Conservation (phyloP, 129 eudicot genomes). For the Arctium minus region DNA sequence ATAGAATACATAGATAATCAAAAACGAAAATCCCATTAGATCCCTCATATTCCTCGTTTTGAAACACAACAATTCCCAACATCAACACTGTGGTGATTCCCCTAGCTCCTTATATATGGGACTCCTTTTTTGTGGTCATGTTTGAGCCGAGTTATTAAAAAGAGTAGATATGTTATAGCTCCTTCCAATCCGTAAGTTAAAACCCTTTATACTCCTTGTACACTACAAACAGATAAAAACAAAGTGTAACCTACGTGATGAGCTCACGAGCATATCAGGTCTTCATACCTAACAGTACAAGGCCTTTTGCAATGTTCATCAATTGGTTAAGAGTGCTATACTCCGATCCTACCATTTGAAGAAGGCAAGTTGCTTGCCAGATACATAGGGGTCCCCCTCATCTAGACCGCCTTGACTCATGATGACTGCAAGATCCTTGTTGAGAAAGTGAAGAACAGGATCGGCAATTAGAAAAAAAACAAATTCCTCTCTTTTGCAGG, state of each 20-base stretch:
- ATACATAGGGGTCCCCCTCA: not conserved
- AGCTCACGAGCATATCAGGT: not conserved
- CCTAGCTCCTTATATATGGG: not conserved
- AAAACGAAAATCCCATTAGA: not conserved
- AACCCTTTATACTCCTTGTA: not conserved
- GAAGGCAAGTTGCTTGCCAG: not conserved
- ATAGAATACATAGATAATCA: not conserved
- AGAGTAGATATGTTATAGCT: not conserved
- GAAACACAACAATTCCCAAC: not conserved
- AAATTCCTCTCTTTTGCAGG: too few species aligned
- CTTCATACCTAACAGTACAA: not conserved
- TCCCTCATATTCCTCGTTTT: not conserved
- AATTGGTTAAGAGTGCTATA: not conserved
- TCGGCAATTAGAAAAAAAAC: too few species aligned
- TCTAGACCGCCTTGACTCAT: too few species aligned
- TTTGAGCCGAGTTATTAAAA: not conserved
- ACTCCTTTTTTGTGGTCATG: not conserved
- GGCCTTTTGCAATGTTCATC: not conserved
- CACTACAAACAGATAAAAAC: not conserved
- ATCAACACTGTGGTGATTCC: not conserved
- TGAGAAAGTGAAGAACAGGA: too few species aligned
- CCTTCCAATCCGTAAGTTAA: not conserved
- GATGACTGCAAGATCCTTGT: too few species aligned
- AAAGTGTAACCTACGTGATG: not conserved
- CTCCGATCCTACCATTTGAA: not conserved